Conservation (phyloP, 176 grass and related monocot species). For the Poa annua region DNA sequence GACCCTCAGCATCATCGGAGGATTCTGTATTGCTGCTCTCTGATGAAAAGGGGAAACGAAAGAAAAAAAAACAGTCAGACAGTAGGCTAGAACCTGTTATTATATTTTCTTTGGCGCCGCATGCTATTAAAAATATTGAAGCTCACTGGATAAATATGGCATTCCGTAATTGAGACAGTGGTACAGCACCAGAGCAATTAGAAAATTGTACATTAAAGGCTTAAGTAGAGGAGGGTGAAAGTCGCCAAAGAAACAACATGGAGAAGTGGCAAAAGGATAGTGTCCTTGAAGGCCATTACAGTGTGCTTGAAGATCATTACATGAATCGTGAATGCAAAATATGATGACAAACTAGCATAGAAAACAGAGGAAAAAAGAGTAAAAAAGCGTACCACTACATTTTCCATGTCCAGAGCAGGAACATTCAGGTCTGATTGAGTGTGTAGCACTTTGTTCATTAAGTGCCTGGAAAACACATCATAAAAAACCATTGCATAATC, state of each 20-base stretch:
- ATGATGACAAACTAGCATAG: constrained; percentile 4
- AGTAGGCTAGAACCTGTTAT: not conserved
- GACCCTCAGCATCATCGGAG: constrained; percentile 62
- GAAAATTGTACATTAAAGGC: not conserved
- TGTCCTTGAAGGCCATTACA: not conserved
- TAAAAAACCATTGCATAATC: not conserved
- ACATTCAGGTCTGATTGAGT: constrained; percentile 46
- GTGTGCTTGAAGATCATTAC: not conserved
- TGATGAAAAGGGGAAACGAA: constrained; percentile 34
- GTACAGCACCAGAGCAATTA: not conserved
- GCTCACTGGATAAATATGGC: no score
- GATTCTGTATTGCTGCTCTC: constrained; percentile 80
- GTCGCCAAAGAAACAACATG: not conserved
- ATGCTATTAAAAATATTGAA: no score
- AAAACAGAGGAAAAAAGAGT: not conserved
- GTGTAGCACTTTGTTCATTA: constrained; percentile 49
- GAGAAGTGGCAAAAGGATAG: not conserved
- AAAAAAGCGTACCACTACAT: constrained; percentile 58
- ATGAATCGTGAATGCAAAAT: not conserved
- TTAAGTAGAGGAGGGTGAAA: not conserved
- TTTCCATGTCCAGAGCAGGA: constrained; percentile 59
- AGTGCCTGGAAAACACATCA: constrained; percentile 45
- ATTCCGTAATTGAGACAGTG: not conserved
- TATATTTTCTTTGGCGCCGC: no score
- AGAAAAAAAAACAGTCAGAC: not conserved